Conservation (phyloP, 176 grass and related monocot species). For the Avena insularis region DNA sequence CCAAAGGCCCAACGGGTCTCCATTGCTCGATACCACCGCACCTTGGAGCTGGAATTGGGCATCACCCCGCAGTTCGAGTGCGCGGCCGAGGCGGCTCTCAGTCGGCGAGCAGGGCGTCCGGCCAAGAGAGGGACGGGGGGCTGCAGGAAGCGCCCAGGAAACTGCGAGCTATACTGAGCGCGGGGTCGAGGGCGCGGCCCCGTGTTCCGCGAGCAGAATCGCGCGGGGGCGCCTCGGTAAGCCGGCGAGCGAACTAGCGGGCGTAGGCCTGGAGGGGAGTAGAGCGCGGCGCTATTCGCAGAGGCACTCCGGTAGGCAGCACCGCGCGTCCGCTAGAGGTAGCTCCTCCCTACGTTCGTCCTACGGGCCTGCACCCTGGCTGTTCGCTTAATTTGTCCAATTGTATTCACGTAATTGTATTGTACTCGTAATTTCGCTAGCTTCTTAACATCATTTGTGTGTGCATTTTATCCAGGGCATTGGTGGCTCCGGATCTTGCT, state of each 20-base stretch:
- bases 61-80: background rate
- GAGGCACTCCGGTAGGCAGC: background rate
- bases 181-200: background rate
- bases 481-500: background rate
- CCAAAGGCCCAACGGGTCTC: background rate
- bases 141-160: background rate
- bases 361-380: background rate
- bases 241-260: background rate
- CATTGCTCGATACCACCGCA: background rate
- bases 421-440: background rate
- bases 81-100: conserved; percentile 11
- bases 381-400: background rate
- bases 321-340: background rate
- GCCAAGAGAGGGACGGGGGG: too few species aligned
- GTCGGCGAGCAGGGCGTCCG: background rate
- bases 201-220: background rate
- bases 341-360: background rate
- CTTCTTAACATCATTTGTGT: background rate
- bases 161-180: background rate
- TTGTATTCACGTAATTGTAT: background rate
- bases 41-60: background rate
- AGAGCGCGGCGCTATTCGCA: background rate
- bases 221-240: background rate
- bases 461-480: conserved; percentile 22
- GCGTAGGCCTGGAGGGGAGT: background rate